A percentile compares a stretch with the other conserved stretches of the same genome.
Conservation (phyloP, 1,284 basidiomycete species). For the Coriolopsis trogii region DNA sequence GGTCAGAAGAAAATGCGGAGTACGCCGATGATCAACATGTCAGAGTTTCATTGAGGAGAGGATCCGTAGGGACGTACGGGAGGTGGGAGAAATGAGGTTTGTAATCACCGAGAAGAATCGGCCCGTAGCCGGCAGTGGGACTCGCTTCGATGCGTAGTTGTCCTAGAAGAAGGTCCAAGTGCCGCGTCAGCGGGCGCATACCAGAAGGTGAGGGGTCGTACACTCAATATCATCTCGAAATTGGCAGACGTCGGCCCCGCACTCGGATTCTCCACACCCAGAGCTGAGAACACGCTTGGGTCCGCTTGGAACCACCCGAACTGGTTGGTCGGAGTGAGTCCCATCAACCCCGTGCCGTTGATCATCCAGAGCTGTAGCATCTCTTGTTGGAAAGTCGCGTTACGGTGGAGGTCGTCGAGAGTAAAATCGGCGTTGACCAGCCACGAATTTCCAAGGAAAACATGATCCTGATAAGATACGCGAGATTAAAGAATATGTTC, state of each 20-base stretch:
- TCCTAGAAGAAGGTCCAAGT: not conserved
- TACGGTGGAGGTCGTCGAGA: constrained; percentile 16
- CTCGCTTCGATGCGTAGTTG: constrained; percentile 12
- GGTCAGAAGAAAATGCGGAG: too few species aligned
- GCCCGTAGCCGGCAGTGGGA: constrained; percentile 27
- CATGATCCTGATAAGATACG: constrained; percentile 35
- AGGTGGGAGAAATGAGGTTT: constrained; percentile 36
- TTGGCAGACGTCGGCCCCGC: constrained; percentile 33
- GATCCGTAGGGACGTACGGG: constrained; percentile 32
- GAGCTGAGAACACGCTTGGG: constrained; percentile 26
- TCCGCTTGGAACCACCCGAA: constrained; percentile 12
- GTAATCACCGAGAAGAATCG: constrained; percentile 34
- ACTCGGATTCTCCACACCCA: constrained; percentile 36
- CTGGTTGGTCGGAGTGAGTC: constrained; percentile 6
- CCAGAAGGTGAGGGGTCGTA: not conserved
- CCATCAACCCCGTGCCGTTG: constrained; percentile 9
- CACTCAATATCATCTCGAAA: constrained; percentile 9
- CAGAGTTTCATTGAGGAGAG: not conserved
- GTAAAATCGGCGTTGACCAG: constrained; percentile 22
- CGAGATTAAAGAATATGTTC: not conserved
- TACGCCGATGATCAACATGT: too few species aligned
- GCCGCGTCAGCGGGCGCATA: not conserved
- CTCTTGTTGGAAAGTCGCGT: constrained; percentile 14
- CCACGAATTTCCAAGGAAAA: constrained; percentile 19
- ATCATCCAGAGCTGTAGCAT: constrained; percentile 17